A percentile compares a stretch with the other conserved stretches of the same genome.
phyloP scores from a whole-genome alignment of 1,284 basidiomycete species.

The Trichosporon faecale region DNA sequence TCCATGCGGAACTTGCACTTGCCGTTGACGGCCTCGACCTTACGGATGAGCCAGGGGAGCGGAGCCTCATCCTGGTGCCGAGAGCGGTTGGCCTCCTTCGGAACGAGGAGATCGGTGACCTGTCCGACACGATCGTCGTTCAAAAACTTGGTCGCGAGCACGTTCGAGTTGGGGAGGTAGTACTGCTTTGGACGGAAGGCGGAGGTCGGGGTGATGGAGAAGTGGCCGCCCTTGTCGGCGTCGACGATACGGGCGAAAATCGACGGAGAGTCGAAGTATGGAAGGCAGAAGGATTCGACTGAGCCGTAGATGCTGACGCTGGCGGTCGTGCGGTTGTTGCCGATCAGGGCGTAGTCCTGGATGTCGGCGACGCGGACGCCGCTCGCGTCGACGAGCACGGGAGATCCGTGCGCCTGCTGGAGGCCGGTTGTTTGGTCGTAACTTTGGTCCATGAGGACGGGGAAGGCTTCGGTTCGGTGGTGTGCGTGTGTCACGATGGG shows the following conservation, averaged over 20 bases:
- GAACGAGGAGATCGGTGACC: conserved; percentile 60
- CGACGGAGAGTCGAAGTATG: conserved; percentile 82
- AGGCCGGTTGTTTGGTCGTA: neutral
- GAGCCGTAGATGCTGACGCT: conserved; percentile 52
- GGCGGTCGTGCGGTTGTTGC: conserved; percentile 53
- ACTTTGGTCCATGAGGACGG: neutral
- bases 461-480: neutral
- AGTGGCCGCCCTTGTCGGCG: conserved; percentile 76
- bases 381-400: conserved; percentile 4
- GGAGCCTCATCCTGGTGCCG: conserved; percentile 33
- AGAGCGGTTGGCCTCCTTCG: conserved; percentile 41
- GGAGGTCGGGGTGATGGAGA: conserved; percentile 67
- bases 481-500: neutral
- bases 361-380: conserved; percentile 12
- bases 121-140: conserved; percentile 73
- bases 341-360: conserved; percentile 54
- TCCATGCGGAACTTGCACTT: conserved; percentile 70
- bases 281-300: conserved; percentile 77
- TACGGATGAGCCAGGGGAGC: conserved; percentile 81
- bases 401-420: neutral
- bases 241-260: conserved; percentile 69
- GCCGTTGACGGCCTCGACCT: conserved; percentile 81
- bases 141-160: conserved; percentile 82
- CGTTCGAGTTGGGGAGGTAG: conserved; percentile 82
- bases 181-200: conserved; percentile 65